These are phyloP conservation scores for Apiospora hydei DNA, from an alignment of 2,329 filamentous ascomycete genomes.

Conservation along the genomic window DNA sequence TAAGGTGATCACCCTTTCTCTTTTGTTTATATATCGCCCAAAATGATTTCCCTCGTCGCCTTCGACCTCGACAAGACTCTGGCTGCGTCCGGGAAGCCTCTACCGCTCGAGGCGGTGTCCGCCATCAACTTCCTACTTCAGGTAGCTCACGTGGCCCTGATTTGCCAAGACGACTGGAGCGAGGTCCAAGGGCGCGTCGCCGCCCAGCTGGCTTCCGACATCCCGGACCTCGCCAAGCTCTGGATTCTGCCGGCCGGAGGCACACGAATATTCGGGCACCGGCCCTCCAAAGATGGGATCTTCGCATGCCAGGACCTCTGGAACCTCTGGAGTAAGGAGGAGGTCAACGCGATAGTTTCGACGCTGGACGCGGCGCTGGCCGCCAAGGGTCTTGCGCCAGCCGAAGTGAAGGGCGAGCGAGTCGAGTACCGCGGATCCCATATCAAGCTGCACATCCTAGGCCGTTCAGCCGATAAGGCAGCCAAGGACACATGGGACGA, in stretches of 20 bases:
- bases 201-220: slow-evolving; percentile 43
- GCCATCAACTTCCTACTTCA: slow-evolving; percentile 44
- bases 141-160: slow-evolving; percentile 49
- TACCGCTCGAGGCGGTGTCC: slow-evolving; percentile 43
- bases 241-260: slow-evolving; percentile 53
- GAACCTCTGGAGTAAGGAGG: slow-evolving; percentile 45
- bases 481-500: slow-evolving; percentile 49
- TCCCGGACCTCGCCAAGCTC: slow-evolving; percentile 45
- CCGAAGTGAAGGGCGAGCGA: slow-evolving; percentile 47
- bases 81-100: slow-evolving; percentile 45
- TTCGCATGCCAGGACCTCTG: not conserved
- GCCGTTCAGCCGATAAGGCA: slow-evolving; percentile 46
- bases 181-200: slow-evolving; percentile 50
- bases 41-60: slow-evolving; percentile 42
- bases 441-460: slow-evolving; percentile 51
- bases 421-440: slow-evolving; percentile 51
- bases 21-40: too few relatives aligned
- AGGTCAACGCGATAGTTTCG: slow-evolving; percentile 40
- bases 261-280: slow-evolving; percentile 48
- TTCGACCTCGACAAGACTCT: slow-evolving; percentile 48
- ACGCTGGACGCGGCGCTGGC: slow-evolving; percentile 45
- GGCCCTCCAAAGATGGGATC: not conserved
- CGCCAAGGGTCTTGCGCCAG: slow-evolving; percentile 46
- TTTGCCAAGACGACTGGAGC: slow-evolving; percentile 51
- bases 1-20: too few relatives aligned